Evolutionary conservation across 2,329 filamentous ascomycete species (phyloP), one percentile per base, ranked within the genome.

Genomic region (Neofusicoccum cordaticola): DNA sequence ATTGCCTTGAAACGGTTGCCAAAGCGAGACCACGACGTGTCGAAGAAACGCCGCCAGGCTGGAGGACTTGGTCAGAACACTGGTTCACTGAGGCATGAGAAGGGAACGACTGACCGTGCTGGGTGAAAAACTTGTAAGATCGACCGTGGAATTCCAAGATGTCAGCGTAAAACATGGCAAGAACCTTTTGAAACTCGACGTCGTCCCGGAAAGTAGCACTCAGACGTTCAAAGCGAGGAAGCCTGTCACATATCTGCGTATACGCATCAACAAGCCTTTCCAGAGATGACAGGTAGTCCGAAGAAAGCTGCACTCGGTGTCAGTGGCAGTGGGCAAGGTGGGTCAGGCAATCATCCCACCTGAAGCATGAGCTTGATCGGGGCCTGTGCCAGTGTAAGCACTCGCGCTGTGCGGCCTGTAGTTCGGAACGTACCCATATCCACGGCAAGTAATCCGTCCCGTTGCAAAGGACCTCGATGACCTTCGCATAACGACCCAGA

Each of bases 101-200:
- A 19, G 0, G 9, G 2, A 4, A 1, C 3, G 2, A 12, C 9
- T 2, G 13, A 53, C 51, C 51, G 13, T 5, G 39, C 4, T 15
- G 13, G 19, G 74, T 70, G 17, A 84, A 75, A 47, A 83, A 83
- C 13, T 77, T 77, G 64, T 85, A 84, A 0, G 81, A 80, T 2
- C 77, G 52, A 22, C 76, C 76, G 57, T 85, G 82, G 42, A 84
- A 84, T 12, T 78, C 66, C 0, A 84, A 70, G 19, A 84, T 82
- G n/a, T 84, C 80, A 0, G 75, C 69, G 45, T 84, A 84, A 37
- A 82, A 80, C 0, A 80, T 64, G 0, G 78, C 80, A 0, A 84
- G 66, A 0, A 78, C 74, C 11, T 77, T 68, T 39, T 83, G 79
- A 37, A 84, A 78, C 0, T 77, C 69, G 0, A 3, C 12, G 7